Evolutionary conservation across 2,329 filamentous ascomycete genomes (phyloP), one percentile per base, ranked within the genome.

Genomic region (Nigrospora osmanthi): DNA sequence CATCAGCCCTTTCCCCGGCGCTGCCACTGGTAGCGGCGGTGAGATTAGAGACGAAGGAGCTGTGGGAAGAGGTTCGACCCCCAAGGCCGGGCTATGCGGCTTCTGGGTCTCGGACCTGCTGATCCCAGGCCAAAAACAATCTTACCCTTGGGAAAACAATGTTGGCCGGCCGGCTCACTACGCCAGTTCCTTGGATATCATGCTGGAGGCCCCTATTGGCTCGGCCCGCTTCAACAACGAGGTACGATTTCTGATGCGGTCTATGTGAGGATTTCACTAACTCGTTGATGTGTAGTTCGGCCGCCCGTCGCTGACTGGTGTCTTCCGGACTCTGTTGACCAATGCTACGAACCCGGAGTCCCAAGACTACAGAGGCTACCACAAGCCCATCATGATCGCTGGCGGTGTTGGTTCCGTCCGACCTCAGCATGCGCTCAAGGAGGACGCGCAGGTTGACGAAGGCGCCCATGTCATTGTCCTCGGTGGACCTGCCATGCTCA

Each of bases 401-500:
- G 93, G 93, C 60, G 93, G 93, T 60, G 81, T 97, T 33, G 93
- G 93, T 40, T 95, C 87, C 6, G 91, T 97, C 30, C 74, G 93
- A 47, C 91, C 93, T 13, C 83, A 91, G 56, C 87, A 95, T 60
- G 91, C 93, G 3, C 74, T 96, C 47, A 98, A 98, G 69, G 78
- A 87, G 50, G 80, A 84, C 10, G 74, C 78, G 12, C 74, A 87
- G 50, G 93, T 98, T 15, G 83, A 83, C 43, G 79, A 89, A 42
- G 91, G 89, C n/a, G 89, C 90, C 15, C 87, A 91, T 61, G 78
- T 62, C 17, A 50, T 98, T 53, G 91, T 97, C 17, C 81, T 98
- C 15, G 93, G 93, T 57, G 93, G 93, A 0, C 93, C 93, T 34
- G 91, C 91, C 11, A 98, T 98, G 93, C 75, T 98, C 33, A 97